Evolutionary conservation across 208 protist species (phyloP), one percentile per base, ranked within the genome.

Genomic region (Histomonas meleagridis): DNA sequence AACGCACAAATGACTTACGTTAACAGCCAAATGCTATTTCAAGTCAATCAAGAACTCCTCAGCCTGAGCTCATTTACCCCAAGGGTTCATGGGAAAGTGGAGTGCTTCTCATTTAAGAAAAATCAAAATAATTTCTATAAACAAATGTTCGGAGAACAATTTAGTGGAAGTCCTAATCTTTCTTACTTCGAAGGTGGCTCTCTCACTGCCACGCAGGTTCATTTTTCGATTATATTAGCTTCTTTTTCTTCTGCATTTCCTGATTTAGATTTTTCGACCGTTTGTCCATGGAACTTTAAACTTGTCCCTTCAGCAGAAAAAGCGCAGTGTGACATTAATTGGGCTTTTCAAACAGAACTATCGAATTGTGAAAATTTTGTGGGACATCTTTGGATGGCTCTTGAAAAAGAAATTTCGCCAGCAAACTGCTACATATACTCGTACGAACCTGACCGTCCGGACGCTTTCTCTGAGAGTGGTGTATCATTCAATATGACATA

Each of bases 181-280:
- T n/a, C n/a, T n/a, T n/a, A n/a, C n/a, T n/a, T n/a, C n/a, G n/a
- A n/a, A n/a, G n/a, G n/a, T n/a, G n/a, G n/a, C n/a, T n/a, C n/a
- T n/a, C n/a, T n/a, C n/a, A n/a, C n/a, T n/a, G n/a, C n/a, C n/a
- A n/a, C n/a, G n/a, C n/a, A n/a, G n/a, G n/a, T n/a, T n/a, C 76
- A 86, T 38, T 86, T 46, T 86, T 32, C 76, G 14, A 55, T 55
- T n/a, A 18, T 86, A 86, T 57, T 51, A 4, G 23, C 76, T 38
- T 26, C 76, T 55, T 51, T 86, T 86, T 86, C 76, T 1, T 55
- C 76, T 32, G 76, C 76, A 40, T 86, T 86, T 86, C 76, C 76
- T 38, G 76, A 86, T 86, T 86, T 51, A 18, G 76, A 86, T 49
- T 72, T 72, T 28, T 43, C 65, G 32, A 32, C 32, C 40, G 32